Conservation (phyloP, 768 basidiomycete species). For the Termitomyces sp. region DNA sequence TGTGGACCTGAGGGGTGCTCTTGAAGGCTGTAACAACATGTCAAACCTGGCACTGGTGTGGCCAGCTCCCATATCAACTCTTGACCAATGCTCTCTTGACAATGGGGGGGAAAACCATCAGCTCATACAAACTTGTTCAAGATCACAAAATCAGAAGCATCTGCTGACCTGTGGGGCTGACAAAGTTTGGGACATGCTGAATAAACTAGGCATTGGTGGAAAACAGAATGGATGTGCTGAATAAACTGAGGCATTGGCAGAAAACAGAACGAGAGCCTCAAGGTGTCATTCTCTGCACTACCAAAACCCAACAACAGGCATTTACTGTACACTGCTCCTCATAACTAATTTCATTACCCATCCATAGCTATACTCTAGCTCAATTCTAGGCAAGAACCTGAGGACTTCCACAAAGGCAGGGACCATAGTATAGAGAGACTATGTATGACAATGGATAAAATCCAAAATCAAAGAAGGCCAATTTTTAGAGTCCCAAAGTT, state of each 20-base stretch:
- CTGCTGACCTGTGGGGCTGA: slow-evolving; percentile 47
- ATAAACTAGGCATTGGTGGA: slow-evolving; percentile 72
- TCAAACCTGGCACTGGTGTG: slow-evolving; percentile 69
- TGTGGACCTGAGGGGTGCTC: slow-evolving; percentile 81
- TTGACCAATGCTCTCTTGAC: slow-evolving; percentile 61
- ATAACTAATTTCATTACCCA: too few species aligned
- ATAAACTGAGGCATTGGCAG: slow-evolving; percentile 72
- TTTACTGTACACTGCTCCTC: too few species aligned
- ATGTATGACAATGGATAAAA: too few species aligned
- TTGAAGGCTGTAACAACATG: slow-evolving; percentile 82
- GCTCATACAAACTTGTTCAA: slow-evolving; percentile 51
- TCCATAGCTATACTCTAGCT: too few species aligned
- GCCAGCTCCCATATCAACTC: slow-evolving; percentile 74
- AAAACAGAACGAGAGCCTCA: slow-evolving; percentile 62
- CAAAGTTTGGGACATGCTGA: slow-evolving; percentile 80
- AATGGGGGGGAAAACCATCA: slow-evolving; percentile 32
- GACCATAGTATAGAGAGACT: too few species aligned
- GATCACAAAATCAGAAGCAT: slow-evolving; percentile 46
- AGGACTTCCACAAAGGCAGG: too few species aligned
- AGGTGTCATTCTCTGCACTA: slow-evolving; percentile 64
- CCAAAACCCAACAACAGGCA: too few species aligned
- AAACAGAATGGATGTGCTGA: slow-evolving; percentile 75
- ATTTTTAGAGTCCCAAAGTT: too few species aligned
- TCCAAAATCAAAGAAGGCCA: too few species aligned
- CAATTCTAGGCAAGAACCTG: too few species aligned